phyloP scores from a whole-genome alignment of 495 filamentous ascomycete species.

The Penicillium dipodomyicola region DNA sequence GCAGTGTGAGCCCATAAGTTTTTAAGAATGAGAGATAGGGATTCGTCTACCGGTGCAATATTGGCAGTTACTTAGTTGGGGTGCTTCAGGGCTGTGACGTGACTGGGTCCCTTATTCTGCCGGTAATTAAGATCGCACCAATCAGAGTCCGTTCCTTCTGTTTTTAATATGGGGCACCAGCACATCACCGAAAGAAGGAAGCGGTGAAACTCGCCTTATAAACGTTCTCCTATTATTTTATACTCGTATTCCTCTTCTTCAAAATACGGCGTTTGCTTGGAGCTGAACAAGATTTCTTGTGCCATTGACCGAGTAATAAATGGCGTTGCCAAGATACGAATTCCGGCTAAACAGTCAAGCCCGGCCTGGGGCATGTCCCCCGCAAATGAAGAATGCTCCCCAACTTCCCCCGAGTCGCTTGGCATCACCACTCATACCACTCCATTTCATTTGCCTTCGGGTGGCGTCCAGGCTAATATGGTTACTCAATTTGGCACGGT shows the following conservation, averaged over 20 bases:
- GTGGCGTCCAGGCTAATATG: neutral
- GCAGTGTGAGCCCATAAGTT: neutral
- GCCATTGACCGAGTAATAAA: neutral
- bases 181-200: neutral
- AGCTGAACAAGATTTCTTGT: neutral
- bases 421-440: slow-evolving; percentile 1
- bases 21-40: no score
- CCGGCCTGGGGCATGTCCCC: neutral
- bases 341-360: slow-evolving; percentile 16
- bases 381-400: slow-evolving; percentile 10
- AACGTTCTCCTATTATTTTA: neutral
- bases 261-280: neutral
- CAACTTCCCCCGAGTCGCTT: neutral
- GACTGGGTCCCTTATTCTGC: neutral
- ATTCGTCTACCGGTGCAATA: neutral
- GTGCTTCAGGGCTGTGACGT: neutral
- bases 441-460: neutral
- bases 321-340: slow-evolving; percentile 4
- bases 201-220: neutral
- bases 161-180: neutral
- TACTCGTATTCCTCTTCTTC: neutral
- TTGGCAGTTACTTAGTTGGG: slow-evolving; percentile 3
- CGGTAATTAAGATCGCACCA: neutral
- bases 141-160: neutral
- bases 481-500: slow-evolving; percentile 13